A percentile compares a stretch with the other conserved stretches of the same genome.
These are phyloP conservation scores for Cladosporium sphaerospermum DNA, from an alignment of 2,329 filamentous ascomycete genomes.

Conservation along the genomic window DNA sequence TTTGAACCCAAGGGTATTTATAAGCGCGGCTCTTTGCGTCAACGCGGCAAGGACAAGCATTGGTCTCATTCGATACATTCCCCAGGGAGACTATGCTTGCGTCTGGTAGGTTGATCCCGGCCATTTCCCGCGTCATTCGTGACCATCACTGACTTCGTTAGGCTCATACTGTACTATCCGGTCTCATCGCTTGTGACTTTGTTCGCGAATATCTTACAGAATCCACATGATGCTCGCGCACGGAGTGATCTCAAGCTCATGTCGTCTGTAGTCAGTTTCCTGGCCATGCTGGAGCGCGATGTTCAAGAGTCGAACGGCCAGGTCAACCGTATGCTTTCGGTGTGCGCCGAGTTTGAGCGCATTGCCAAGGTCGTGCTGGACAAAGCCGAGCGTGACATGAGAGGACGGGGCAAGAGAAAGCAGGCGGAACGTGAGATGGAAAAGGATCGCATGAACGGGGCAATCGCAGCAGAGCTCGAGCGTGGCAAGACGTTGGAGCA, in stretches of 20 bases:
- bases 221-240: constrained; percentile 81
- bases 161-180: constrained; percentile 92
- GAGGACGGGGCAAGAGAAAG: constrained; percentile 79
- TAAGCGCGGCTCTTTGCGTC: constrained; percentile 86
- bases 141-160: constrained; percentile 22
- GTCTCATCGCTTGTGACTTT: constrained; percentile 91
- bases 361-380: constrained; percentile 89
- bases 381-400: constrained; percentile 79
- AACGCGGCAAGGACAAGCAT: constrained; percentile 90
- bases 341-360: constrained; percentile 93
- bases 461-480: constrained; percentile 22
- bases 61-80: constrained; percentile 89
- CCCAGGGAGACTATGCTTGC: constrained; percentile 87
- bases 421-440: constrained; percentile 49
- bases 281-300: constrained; percentile 82
- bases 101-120: constrained; percentile 64
- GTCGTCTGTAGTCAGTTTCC: constrained; percentile 85
- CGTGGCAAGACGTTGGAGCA: constrained; percentile 30
- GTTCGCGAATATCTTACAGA: constrained; percentile 94
- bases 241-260: constrained; percentile 85
- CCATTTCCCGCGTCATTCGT: constrained; percentile 9
- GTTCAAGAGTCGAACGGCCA: constrained; percentile 57
- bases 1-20: constrained; percentile 88
- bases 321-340: constrained; percentile 85
- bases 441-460: constrained; percentile 23